Evolutionary conservation across 768 basidiomycete genomes (phyloP).

Genomic region (Boletus huronensis): DNA sequence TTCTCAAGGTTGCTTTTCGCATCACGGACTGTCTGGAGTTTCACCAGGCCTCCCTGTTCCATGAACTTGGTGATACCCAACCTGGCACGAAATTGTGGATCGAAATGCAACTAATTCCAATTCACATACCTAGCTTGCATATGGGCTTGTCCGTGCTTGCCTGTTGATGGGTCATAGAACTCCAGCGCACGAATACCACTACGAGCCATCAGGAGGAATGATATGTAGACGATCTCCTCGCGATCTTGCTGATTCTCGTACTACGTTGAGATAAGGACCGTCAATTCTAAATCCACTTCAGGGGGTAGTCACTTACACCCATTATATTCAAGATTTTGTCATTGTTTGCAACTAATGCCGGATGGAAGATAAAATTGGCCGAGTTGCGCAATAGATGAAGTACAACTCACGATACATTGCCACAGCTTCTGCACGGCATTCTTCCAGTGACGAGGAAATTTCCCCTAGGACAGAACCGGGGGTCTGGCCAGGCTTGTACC

Average conservation of each 20-base stretch:
- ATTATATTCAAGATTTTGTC: constrained; percentile 76
- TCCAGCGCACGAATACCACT: constrained; percentile 76
- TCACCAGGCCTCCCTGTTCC: constrained; percentile 64
- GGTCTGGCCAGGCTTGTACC: constrained; percentile 88
- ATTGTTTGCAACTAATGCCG: constrained; percentile 62
- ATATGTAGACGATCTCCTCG: constrained; percentile 77
- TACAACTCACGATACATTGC: constrained; percentile 65
- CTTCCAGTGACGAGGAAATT: constrained; percentile 88
- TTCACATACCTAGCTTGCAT: constrained; percentile 78
- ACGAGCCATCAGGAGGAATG: constrained; percentile 84
- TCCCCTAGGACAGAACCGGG: constrained; percentile 80
- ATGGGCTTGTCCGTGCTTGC: constrained; percentile 86
- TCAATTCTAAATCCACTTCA: not conserved
- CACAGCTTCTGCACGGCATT: constrained; percentile 89
- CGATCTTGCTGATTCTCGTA: constrained; percentile 65
- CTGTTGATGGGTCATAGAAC: constrained; percentile 74
- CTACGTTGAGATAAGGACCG: constrained; percentile 32
- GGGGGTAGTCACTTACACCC: constrained; percentile 45
- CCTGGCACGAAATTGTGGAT: constrained; percentile 33
- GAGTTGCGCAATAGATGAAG: not conserved
- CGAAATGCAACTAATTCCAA: not conserved
- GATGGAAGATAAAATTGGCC: not conserved
- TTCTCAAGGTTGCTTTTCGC: constrained; percentile 59
- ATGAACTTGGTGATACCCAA: constrained; percentile 82
- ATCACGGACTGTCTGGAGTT: constrained; percentile 64